A percentile compares a stretch with the other conserved stretches of the same genome.
Evolutionary conservation across 2,329 filamentous ascomycete genomes (phyloP).

Genomic region (Ascochyta lentis): DNA sequence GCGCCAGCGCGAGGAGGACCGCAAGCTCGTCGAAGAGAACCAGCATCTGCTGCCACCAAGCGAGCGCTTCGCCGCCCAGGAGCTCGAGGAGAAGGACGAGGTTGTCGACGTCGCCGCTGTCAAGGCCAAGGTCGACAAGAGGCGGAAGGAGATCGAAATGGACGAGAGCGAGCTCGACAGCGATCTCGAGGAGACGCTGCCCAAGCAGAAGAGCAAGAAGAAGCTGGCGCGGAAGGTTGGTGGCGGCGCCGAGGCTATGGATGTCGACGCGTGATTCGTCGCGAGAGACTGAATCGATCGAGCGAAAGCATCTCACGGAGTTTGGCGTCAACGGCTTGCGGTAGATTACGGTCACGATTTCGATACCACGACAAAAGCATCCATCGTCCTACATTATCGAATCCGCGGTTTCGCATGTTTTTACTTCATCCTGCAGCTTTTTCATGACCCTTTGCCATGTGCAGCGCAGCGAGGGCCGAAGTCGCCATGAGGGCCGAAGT

Average conservation of each 20-base stretch:
- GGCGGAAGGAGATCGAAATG: constrained; percentile 70
- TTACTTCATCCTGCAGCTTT: neutral
- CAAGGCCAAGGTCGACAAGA: constrained; percentile 61
- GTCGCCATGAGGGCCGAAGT: neutral
- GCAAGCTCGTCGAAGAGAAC: constrained; percentile 89
- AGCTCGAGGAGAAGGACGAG: constrained; percentile 67
- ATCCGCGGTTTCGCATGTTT: neutral
- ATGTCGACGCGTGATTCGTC: constrained; percentile 50
- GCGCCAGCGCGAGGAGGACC: constrained; percentile 77
- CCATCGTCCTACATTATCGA: constrained; percentile 11
- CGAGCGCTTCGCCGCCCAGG: constrained; percentile 52
- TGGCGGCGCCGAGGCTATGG: constrained; percentile 56
- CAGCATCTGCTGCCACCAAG: constrained; percentile 81
- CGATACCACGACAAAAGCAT: constrained; percentile 40
- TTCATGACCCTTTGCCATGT: too few relatives aligned
- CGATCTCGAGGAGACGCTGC: constrained; percentile 44
- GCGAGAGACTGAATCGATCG: neutral
- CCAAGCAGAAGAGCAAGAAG: constrained; percentile 54
- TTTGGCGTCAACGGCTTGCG: constrained; percentile 31
- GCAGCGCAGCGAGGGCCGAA: neutral
- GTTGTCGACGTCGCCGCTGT: constrained; percentile 53
- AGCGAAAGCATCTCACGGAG: constrained; percentile 25
- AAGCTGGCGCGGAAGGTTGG: constrained; percentile 56
- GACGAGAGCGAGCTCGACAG: constrained; percentile 55
- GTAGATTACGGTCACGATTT: constrained; percentile 32